A percentile compares a stretch with the other conserved stretches of the same genome.
Conservation (phyloP, 2,329 filamentous ascomycete species). For the Esteya vermicola region DNA sequence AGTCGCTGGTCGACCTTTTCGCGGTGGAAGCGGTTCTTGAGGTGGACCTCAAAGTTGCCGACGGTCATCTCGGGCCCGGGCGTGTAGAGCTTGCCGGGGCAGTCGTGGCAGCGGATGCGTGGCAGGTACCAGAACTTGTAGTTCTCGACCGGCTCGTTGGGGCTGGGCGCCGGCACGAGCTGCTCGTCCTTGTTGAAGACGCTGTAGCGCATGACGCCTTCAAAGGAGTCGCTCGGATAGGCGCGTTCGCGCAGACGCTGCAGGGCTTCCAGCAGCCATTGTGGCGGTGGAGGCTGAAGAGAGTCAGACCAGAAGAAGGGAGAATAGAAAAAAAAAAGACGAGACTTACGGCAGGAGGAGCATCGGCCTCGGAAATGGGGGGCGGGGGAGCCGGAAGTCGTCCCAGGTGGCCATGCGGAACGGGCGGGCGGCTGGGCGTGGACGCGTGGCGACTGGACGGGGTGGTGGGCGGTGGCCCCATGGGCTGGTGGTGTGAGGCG, state of each 20-base stretch:
- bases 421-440: conserved; percentile 6
- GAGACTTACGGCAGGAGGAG: conserved; percentile 44
- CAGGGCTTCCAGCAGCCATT: conserved; percentile 70
- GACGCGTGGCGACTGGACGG: conserved; percentile 18
- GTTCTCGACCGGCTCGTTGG: conserved; percentile 37
- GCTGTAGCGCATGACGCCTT: conserved; percentile 81
- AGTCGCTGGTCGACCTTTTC: conserved; percentile 49
- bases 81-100: conserved; percentile 86
- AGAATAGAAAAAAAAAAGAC: not conserved
- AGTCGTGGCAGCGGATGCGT: conserved; percentile 82
- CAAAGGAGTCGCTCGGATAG: conserved; percentile 74
- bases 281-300: conserved; percentile 63
- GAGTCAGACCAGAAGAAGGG: not conserved
- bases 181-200: conserved; percentile 61
- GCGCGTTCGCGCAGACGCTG: conserved; percentile 48
- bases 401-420: conserved; percentile 41
- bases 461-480: conserved; percentile 39
- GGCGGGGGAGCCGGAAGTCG: conserved; percentile 55
- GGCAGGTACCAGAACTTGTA: conserved; percentile 72
- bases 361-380: conserved; percentile 38
- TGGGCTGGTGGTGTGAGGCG: too few species aligned
- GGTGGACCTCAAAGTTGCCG: conserved; percentile 83
- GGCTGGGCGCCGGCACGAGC: conserved; percentile 37
- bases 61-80: conserved; percentile 74
- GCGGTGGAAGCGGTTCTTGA: conserved; percentile 71